Conservation (phyloP, 176 grass and related monocot genomes). For the Avena eriantha region DNA sequence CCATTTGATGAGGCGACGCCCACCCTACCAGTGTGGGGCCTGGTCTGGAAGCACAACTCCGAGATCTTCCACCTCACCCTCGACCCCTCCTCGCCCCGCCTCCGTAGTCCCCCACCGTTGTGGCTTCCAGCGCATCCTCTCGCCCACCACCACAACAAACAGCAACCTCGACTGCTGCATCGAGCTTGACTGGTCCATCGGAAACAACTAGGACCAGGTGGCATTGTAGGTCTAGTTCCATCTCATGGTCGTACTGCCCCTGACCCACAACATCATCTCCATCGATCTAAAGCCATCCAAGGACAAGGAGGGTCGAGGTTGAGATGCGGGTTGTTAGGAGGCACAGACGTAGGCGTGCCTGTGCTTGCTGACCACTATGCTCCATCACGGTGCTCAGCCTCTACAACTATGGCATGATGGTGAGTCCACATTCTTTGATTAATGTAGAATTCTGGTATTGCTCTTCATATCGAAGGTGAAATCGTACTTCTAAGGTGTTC, state of each 20-base stretch:
- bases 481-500: slow-evolving; percentile 10
- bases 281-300: slow-evolving; percentile 52
- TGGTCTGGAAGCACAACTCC: too few species aligned
- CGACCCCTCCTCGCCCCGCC: too few species aligned
- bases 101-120: too few species aligned
- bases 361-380: slow-evolving; percentile 81
- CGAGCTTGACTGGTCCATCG: too few species aligned
- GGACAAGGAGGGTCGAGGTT: slow-evolving; percentile 48
- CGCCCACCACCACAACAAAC: too few species aligned
- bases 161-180: too few species aligned
- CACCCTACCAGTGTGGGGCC: too few species aligned
- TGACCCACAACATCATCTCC: slow-evolving; percentile 65
- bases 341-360: slow-evolving; percentile 57
- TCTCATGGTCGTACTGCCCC: slow-evolving; percentile 41
- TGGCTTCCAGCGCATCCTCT: too few species aligned
- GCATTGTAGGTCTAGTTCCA: neutral
- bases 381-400: slow-evolving; percentile 57
- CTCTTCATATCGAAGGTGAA: neutral
- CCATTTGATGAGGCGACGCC: too few species aligned
- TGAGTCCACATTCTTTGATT: slow-evolving; percentile 40
- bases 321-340: slow-evolving; percentile 72
- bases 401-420: slow-evolving; percentile 79
- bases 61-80: too few species aligned
- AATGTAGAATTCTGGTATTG: slow-evolving; percentile 1
- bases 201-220: slow-evolving; percentile 10